Percentiles rank a stretch among this genome's conserved stretches.
These are phyloP conservation scores for Fusarium camptoceras DNA, from an alignment of 2,329 filamentous ascomycete species.

Conservation along the genomic window DNA sequence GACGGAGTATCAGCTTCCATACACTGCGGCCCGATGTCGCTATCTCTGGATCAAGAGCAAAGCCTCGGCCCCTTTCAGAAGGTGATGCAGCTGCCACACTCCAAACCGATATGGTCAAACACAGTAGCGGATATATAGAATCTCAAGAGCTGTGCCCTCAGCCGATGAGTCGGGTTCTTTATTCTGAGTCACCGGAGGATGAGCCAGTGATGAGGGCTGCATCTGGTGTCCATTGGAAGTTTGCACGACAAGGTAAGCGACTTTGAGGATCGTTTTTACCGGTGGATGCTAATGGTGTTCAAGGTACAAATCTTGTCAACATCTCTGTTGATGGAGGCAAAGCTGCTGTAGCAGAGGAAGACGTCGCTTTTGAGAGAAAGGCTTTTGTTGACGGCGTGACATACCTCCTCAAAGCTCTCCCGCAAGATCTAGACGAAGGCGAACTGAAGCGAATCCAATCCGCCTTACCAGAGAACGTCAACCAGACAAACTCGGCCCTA, in stretches of 20 bases:
- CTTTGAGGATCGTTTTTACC: not conserved
- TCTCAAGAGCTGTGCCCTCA: constrained; percentile 17
- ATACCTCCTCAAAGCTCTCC: constrained; percentile 73
- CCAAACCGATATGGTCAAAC: constrained; percentile 28
- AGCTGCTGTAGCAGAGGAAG: constrained; percentile 40
- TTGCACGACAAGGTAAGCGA: constrained; percentile 50
- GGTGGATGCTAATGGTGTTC: constrained; percentile 6
- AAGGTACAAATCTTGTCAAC: constrained; percentile 46
- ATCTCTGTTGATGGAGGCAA: constrained; percentile 47
- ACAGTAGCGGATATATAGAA: constrained; percentile 11
- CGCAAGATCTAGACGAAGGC: constrained; percentile 64
- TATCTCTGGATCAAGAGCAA: constrained; percentile 23
- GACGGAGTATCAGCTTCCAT: constrained; percentile 53
- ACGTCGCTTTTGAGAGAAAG: constrained; percentile 60
- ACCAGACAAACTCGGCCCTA: not conserved
- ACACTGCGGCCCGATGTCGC: constrained; percentile 36
- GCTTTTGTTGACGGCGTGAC: constrained; percentile 73
- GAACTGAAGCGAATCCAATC: constrained; percentile 59
- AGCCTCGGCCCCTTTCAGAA: constrained; percentile 40
- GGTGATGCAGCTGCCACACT: constrained; percentile 24
- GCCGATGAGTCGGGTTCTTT: constrained; percentile 45
- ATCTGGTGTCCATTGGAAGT: constrained; percentile 51
- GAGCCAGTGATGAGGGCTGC: constrained; percentile 43
- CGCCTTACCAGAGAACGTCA: constrained; percentile 43
- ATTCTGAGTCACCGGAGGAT: constrained; percentile 40